phyloP scores from a whole-genome alignment of 2,329 filamentous ascomycete species.

The Aspergillus puulaauensis region DNA sequence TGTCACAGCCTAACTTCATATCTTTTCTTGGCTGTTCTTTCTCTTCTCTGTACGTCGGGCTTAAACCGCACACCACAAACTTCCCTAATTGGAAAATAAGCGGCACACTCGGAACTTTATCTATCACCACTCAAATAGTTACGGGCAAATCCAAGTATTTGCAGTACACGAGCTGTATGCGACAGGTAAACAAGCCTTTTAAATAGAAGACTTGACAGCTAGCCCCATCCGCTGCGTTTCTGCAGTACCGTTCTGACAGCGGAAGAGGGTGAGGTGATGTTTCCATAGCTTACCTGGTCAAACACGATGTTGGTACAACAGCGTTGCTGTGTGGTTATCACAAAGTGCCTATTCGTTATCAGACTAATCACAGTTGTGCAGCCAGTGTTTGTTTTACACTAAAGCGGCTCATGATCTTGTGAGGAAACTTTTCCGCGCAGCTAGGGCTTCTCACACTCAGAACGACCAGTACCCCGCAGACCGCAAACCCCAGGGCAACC shows the following conservation, averaged over 20 bases:
- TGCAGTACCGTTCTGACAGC: background rate
- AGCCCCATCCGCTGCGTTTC: background rate
- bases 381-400: background rate
- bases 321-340: background rate
- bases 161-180: background rate
- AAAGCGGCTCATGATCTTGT: background rate
- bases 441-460: background rate
- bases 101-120: too few relatives aligned
- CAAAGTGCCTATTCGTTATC: background rate
- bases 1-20: background rate
- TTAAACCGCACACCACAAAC: background rate
- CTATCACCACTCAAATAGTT: background rate
- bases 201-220: background rate
- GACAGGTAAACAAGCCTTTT: background rate
- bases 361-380: background rate
- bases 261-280: constrained; percentile 1
- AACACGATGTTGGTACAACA: background rate
- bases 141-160: background rate
- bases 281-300: background rate
- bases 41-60: background rate
- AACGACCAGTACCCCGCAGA: constrained; percentile 14
- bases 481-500: constrained; percentile 7
- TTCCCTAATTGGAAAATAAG: background rate
- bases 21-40: background rate
- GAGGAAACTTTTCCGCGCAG: background rate